Conservation (phyloP, 202 grass and related monocot genomes). For the Zoysia matrella region DNA sequence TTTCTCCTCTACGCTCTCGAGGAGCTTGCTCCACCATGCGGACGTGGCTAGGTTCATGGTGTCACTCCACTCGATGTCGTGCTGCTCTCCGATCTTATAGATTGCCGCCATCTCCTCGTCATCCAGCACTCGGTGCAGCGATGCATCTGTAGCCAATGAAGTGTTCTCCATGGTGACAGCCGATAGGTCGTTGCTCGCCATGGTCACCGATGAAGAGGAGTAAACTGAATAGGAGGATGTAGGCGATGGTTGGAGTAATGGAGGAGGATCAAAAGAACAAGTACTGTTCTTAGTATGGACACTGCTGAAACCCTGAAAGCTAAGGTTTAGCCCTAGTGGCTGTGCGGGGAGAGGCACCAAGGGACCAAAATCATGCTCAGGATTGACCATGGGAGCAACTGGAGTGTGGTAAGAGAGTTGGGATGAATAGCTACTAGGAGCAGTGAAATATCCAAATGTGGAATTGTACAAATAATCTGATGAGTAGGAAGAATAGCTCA, state of each 20-base stretch:
- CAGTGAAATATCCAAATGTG: conserved; percentile 39
- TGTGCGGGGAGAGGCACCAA: conserved; percentile 62
- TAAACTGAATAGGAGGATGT: conserved; percentile 70
- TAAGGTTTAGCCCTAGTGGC: conserved; percentile 83
- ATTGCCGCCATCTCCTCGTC: conserved; percentile 85
- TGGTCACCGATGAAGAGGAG: conserved; percentile 44
- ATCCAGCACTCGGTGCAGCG: conserved; percentile 74
- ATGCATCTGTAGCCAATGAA: conserved; percentile 35
- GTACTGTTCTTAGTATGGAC: conserved; percentile 29
- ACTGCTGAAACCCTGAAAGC: conserved; percentile 72
- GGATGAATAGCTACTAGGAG: conserved; percentile 33
- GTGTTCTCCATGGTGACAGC: conserved; percentile 29
- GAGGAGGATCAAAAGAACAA: conserved; percentile 38
- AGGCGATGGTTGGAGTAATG: conserved; percentile 53
- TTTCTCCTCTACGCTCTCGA: conserved; percentile 58
- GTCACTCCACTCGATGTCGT: conserved; percentile 96
- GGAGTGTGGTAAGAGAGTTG: conserved; percentile 49
- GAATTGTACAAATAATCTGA: conserved; percentile 53
- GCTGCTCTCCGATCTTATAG: conserved; percentile 71
- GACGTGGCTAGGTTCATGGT: conserved; percentile 80
- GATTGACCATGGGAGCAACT: conserved; percentile 23
- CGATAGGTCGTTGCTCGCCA: conserved; percentile 36
- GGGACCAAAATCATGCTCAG: conserved; percentile 45
- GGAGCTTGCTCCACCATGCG: conserved; percentile 89
- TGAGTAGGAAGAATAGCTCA: conserved; percentile 46